Base-by-base conservation (phyloP, 768 basidiomycete genomes). In the Leucocoprinus sp. region DNA sequence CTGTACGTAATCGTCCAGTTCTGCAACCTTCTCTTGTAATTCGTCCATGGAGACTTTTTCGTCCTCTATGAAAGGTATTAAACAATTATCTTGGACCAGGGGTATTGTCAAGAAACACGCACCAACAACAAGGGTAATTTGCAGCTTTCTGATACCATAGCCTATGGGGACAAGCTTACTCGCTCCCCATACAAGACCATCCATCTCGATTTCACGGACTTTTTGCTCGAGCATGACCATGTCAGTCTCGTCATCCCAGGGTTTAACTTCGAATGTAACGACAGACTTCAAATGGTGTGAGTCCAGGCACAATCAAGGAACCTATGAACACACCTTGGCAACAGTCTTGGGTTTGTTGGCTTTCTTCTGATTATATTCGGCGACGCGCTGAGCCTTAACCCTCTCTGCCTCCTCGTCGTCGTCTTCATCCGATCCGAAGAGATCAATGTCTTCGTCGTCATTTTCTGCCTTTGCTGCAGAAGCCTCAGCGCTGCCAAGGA, bases 231-330 rank as follows among this genome's bases (percentile, higher is more conserved):
- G 73, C 41, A 71, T 86, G 35, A 60, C 75, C 93, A 99, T 93
- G 66, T 97, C 91, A 41, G 96, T 99, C 72, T 96, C 93, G 61
- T 98, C 95, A 63, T 98, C 95, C 95, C 93, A 96, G 31, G 95
- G 93, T 70, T 99, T 99, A 52, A 99, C 93, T 55, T 98, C 95
- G 55, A 98, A 70, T 37, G 95, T 99, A 41, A 99, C 96, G 51
- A 99, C 82, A 54, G 96, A 98, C 92, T 97, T 64, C 15, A 37
- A 21, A 36, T 23, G 34, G 21, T 12, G 22, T 23, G 38, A 44
- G 26, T 7, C 9, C 11, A 31, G 9, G 5, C 9, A 31, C n/a
- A 7, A 31, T 27, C 26, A 12, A 31, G 6, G 9, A 8, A 5
- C 14, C 9, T 31, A 8, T n/a, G 11, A 5, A 11, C 31, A 36